Percentiles rank a stretch among this genome's conserved stretches.
Evolutionary conservation across 495 filamentous ascomycete species (phyloP).

Genomic region (Pseudomonodictys pantanalensis): DNA sequence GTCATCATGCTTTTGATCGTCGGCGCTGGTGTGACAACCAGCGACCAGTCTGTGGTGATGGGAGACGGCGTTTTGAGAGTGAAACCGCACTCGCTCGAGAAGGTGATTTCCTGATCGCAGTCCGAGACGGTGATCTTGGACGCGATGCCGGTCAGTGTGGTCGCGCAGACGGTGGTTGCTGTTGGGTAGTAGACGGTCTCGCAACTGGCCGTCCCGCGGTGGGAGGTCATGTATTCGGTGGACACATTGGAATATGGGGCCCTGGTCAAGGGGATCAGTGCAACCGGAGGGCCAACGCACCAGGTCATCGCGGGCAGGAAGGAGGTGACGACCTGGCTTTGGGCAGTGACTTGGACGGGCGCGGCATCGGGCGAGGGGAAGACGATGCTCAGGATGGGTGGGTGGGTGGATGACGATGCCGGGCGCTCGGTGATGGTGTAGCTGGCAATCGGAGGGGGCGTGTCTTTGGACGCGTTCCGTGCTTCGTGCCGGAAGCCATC

Average conservation of each 20-base stretch:
- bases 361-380: constrained; percentile 38
- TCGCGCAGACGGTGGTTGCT: constrained; percentile 38
- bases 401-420: background rate
- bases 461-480: background rate
- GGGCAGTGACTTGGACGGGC: constrained; percentile 36
- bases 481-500: background rate
- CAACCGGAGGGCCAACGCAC: constrained; percentile 37
- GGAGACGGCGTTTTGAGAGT: constrained; percentile 31
- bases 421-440: constrained; percentile 11
- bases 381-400: constrained; percentile 27
- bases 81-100: constrained; percentile 40
- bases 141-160: constrained; percentile 35
- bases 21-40: constrained; percentile 34
- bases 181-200: constrained; percentile 15
- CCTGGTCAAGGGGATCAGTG: constrained; percentile 4
- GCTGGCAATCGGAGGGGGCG: background rate
- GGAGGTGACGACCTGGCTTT: constrained; percentile 38
- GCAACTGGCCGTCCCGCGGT: constrained; percentile 16
- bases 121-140: constrained; percentile 33
- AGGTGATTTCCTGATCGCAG: constrained; percentile 40
- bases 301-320: constrained; percentile 38
- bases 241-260: constrained; percentile 20
- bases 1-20: constrained; percentile 35
- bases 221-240: background rate
- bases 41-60: constrained; percentile 5